Percentiles rank a stretch among this genome's conserved stretches.
These are phyloP conservation scores for Coriolopsis trogii DNA, from an alignment of 1,284 basidiomycete species.

Conservation along the genomic window DNA sequence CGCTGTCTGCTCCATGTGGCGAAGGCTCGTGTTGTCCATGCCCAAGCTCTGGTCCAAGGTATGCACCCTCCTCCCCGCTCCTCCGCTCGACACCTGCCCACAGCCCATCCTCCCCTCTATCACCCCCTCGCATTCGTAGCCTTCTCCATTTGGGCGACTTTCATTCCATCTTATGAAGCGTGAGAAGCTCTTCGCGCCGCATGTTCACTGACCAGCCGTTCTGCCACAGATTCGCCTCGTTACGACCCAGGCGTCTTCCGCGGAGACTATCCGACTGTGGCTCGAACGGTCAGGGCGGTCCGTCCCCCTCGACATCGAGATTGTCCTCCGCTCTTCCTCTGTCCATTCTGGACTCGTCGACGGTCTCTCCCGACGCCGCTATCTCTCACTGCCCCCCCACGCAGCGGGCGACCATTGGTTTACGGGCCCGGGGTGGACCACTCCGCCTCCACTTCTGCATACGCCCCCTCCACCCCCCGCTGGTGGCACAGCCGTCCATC, in stretches of 20 bases:
- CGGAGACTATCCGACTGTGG: constrained; percentile 80
- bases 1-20: constrained; percentile 65
- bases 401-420: constrained; percentile 26
- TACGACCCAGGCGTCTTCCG: constrained; percentile 66
- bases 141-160: not conserved
- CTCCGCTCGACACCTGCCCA: not conserved
- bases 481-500: constrained; percentile 18
- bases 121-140: not conserved
- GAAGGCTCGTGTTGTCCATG: constrained; percentile 61
- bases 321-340: constrained; percentile 58
- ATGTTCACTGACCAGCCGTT: constrained; percentile 10
- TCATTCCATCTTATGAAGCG: constrained; percentile 7
- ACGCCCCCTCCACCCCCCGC: constrained; percentile 10
- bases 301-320: constrained; percentile 76
- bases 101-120: not conserved
- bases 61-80: constrained; percentile 30
- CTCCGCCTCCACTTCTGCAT: constrained; percentile 17
- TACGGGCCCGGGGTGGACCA: constrained; percentile 23
- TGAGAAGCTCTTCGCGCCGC: constrained; percentile 6
- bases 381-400: constrained; percentile 28
- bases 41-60: constrained; percentile 77
- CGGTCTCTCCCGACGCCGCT: constrained; percentile 28
- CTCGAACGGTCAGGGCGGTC: constrained; percentile 71
- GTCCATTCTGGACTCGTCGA: constrained; percentile 13
- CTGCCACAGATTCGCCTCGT: constrained; percentile 64